phyloP scores from a whole-genome alignment of 2,329 filamentous ascomycete genomes.

The Cercospora canescens region DNA sequence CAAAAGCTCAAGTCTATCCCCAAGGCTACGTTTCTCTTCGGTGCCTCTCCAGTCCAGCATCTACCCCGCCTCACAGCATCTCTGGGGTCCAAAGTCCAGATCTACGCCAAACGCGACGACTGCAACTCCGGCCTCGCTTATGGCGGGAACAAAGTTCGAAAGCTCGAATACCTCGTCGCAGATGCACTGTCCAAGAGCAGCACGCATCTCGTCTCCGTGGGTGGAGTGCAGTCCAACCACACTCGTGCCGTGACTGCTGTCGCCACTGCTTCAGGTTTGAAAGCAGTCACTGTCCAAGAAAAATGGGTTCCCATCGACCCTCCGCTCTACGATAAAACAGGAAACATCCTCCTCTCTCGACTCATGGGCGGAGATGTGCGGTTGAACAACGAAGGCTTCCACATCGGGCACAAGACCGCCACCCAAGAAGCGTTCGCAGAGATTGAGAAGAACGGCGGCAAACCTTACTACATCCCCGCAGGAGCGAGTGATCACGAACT shows the following conservation, averaged over 20 bases:
- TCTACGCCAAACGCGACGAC: slow-evolving; percentile 73
- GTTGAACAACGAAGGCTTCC: slow-evolving; percentile 61
- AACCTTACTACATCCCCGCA: slow-evolving; percentile 71
- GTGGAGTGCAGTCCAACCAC: slow-evolving; percentile 41
- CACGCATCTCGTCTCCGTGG: slow-evolving; percentile 38
- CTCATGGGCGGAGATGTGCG: slow-evolving; percentile 51
- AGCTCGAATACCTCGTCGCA: slow-evolving; percentile 41
- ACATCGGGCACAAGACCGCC: slow-evolving; percentile 63
- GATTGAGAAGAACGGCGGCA: slow-evolving; percentile 54
- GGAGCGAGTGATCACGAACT: slow-evolving; percentile 70
- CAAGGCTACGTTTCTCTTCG: slow-evolving; percentile 62
- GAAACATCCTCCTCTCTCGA: slow-evolving; percentile 72
- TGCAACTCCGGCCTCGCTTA: slow-evolving; percentile 45
- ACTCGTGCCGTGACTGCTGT: slow-evolving; percentile 40
- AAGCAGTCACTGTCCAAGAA: slow-evolving; percentile 34
- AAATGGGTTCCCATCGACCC: slow-evolving; percentile 35
- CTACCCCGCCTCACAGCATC: slow-evolving; percentile 65
- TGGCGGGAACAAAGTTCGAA: slow-evolving; percentile 42
- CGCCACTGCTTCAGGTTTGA: slow-evolving; percentile 35
- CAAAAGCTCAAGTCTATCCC: slow-evolving; percentile 50
- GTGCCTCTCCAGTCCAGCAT: slow-evolving; percentile 67
- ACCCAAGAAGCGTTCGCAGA: slow-evolving; percentile 57
- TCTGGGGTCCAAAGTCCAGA: slow-evolving; percentile 55
- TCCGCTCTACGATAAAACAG: slow-evolving; percentile 50
- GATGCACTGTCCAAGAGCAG: slow-evolving; percentile 33